These are phyloP conservation scores for Sporisorium exsertum DNA, from an alignment of 1,284 basidiomycete species.

Conservation along the genomic window DNA sequence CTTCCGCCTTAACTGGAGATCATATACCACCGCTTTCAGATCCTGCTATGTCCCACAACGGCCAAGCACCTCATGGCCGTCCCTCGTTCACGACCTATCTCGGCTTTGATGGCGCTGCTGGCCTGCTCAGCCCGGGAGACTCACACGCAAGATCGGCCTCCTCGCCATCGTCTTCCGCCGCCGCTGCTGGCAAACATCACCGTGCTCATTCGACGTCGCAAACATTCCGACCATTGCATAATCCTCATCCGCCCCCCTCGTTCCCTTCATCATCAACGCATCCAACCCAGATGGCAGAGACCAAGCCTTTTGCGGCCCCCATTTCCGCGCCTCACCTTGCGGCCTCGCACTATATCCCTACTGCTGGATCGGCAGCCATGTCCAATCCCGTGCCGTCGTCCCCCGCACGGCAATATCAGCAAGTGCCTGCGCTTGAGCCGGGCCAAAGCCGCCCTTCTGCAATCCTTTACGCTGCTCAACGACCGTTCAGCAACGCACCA, in stretches of 20 bases:
- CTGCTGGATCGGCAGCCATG: neutral
- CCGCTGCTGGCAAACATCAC: conserved; percentile 5
- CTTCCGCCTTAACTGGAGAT: conserved; percentile 3
- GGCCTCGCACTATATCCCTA: neutral
- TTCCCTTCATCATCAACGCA: conserved; percentile 14
- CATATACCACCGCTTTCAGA: conserved; percentile 8
- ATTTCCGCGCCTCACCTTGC: conserved; percentile 12
- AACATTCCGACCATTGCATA: conserved; percentile 21
- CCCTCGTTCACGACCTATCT: conserved; percentile 50
- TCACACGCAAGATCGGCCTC: conserved; percentile 19
- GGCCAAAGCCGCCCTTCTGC: conserved; percentile 38
- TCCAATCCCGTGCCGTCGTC: neutral
- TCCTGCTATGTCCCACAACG: conserved; percentile 1
- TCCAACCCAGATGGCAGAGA: neutral
- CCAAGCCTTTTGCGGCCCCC: neutral
- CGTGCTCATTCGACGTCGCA: conserved; percentile 25
- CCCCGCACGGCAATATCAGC: conserved; percentile 1
- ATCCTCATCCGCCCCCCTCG: conserved; percentile 17
- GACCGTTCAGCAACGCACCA: conserved; percentile 4
- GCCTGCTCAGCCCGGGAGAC: conserved; percentile 42
- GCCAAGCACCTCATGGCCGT: conserved; percentile 9
- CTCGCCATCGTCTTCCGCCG: conserved; percentile 11
- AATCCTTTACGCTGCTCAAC: conserved; percentile 28
- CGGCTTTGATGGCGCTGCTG: conserved; percentile 45
- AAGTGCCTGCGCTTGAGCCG: conserved; percentile 17